Conservation (phyloP, 2,329 filamentous ascomycete genomes). For the Neofusicoccum sp. region DNA sequence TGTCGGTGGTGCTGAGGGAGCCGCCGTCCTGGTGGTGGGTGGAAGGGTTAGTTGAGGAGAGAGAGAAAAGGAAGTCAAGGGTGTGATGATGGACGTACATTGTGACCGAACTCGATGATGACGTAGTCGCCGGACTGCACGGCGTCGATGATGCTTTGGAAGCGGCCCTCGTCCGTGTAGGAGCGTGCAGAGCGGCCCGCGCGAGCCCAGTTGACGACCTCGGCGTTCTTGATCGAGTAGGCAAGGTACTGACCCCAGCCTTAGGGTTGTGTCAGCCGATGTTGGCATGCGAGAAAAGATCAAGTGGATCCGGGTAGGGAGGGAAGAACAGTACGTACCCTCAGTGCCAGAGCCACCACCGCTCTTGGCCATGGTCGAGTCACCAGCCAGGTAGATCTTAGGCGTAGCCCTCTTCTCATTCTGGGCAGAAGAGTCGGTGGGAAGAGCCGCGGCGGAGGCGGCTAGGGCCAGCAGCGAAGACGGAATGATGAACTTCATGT, state of each 20-base stretch:
- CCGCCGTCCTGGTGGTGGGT: conserved; percentile 44
- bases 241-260: conserved; percentile 63
- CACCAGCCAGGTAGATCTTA: conserved; percentile 53
- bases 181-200: conserved; percentile 64
- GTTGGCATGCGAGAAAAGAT: neutral
- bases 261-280: conserved; percentile 20
- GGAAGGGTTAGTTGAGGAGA: conserved; percentile 11
- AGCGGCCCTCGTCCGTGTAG: conserved; percentile 63
- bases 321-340: conserved; percentile 10
- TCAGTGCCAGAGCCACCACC: conserved; percentile 37
- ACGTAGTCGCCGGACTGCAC: conserved; percentile 60
- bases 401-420: conserved; percentile 27
- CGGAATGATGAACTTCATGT: conserved; percentile 14
- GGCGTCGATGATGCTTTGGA: conserved; percentile 52
- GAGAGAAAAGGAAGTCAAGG: neutral
- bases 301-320: neutral
- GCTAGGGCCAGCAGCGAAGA: conserved; percentile 12
- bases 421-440: neutral
- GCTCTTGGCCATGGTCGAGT: conserved; percentile 57
- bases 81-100: conserved; percentile 44
- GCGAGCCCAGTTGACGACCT: conserved; percentile 61
- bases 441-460: neutral
- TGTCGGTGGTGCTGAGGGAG: conserved; percentile 52
- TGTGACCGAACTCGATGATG: conserved; percentile 68
- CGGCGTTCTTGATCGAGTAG: conserved; percentile 44